A percentile compares a stretch with the other conserved stretches of the same genome.
Conservation (phyloP, 1,284 basidiomycete species). For the Ceratobasidium sp. region DNA sequence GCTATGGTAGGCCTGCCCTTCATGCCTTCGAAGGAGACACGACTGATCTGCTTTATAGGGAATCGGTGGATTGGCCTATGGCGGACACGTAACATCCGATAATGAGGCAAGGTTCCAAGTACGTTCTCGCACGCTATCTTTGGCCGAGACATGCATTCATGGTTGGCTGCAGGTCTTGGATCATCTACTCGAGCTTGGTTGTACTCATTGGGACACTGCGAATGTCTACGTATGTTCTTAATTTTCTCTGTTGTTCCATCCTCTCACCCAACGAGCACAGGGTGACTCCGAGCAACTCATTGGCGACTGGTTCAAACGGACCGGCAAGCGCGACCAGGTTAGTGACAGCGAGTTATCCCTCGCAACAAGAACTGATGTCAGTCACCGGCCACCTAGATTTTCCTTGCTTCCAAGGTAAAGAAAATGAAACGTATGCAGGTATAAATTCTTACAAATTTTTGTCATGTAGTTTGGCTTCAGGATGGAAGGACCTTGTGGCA, state of each 20-base stretch:
- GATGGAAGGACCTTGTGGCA: slow-evolving; percentile 2
- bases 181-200: slow-evolving; percentile 2
- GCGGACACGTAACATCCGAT: not conserved
- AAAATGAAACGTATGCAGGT: not conserved
- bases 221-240: slow-evolving; percentile 13
- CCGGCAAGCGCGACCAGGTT: slow-evolving; percentile 53
- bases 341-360: not conserved
- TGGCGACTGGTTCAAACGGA: slow-evolving; percentile 52
- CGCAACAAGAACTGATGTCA: not conserved
- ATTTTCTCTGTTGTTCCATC: too few relatives aligned
- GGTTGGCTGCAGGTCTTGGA: not conserved
- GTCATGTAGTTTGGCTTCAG: slow-evolving; percentile 48
- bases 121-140: not conserved
- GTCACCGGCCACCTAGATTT: slow-evolving; percentile 51
- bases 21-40: not conserved
- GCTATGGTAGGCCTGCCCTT: not conserved
- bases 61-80: not conserved
- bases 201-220: slow-evolving; percentile 15
- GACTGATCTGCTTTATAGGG: not conserved
- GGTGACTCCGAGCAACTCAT: slow-evolving; percentile 42
- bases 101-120: slow-evolving; percentile 14
- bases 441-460: too few relatives aligned
- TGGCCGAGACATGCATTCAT: too few relatives aligned
- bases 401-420: slow-evolving; percentile 63
- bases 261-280: too few relatives aligned